A percentile compares a stretch with the other conserved stretches of the same genome.
phyloP scores from a whole-genome alignment of 495 filamentous ascomycete genomes.

The Penicillium robsamsonii region DNA sequence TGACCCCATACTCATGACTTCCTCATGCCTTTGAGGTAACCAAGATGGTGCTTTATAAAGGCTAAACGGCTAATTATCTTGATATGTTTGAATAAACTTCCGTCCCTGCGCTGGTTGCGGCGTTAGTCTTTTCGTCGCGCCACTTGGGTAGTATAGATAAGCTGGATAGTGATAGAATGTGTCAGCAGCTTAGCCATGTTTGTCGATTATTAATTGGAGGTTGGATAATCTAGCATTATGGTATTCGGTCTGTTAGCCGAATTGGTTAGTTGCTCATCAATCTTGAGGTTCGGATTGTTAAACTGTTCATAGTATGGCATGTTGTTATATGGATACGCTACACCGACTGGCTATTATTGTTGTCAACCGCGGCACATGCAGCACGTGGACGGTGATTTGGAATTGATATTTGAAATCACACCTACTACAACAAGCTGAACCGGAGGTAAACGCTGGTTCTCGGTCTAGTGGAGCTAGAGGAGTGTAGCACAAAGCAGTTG shows the following conservation, averaged over 20 bases:
- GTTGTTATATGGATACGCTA: background rate
- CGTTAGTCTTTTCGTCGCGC: background rate
- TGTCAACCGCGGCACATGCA: background rate
- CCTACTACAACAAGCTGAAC: background rate
- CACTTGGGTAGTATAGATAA: background rate
- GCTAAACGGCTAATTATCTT: background rate
- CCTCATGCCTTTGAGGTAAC: background rate
- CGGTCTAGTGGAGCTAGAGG: background rate
- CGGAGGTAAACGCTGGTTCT: background rate
- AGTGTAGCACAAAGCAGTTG: background rate
- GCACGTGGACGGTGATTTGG: constrained; percentile 2
- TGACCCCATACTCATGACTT: background rate
- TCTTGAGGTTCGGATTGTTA: background rate
- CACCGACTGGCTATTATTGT: background rate
- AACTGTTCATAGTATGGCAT: background rate
- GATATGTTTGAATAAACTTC: background rate
- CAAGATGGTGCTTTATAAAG: background rate
- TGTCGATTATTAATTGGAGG: background rate
- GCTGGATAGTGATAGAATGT: background rate
- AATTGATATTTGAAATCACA: background rate
- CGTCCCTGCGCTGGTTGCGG: background rate
- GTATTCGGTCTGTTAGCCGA: background rate
- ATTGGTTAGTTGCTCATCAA: background rate
- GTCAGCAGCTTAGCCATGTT: background rate
- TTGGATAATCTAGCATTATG: background rate